Evolutionary conservation across 2,329 filamentous ascomycete genomes (phyloP), one percentile per base, ranked within the genome.

Genomic region (Phoma sp.): DNA sequence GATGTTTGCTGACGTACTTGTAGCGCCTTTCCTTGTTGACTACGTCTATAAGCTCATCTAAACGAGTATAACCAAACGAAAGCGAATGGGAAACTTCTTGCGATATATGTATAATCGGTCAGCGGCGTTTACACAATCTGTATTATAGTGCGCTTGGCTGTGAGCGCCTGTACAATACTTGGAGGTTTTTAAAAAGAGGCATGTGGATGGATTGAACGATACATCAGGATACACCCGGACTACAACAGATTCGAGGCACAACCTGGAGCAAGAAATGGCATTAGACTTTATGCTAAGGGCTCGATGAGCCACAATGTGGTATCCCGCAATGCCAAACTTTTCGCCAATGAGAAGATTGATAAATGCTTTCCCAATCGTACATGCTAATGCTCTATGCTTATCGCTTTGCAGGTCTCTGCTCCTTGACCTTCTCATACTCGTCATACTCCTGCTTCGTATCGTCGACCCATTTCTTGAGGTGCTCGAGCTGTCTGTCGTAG

Each of bases 401-500:
- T 59, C 65, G 62, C 62, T 64, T 69, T 10, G 63, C 57, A 7
- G 67, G 60, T 45, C 61, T 61, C 23, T 64, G 51, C 26, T 67
- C 66, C 60, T 68, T 67, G 9, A 65, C 51, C 29, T 64, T 64
- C 57, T 86, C 78, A 73, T 83, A 84, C 57, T 83, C 82, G 25
- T 80, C 78, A 53, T 83, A 86, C 57, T 88, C 85, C 62, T 82
- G 81, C 68, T 81, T 81, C 48, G 87, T 80, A 21, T 83, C 78
- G 37, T 78, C 80, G 53, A 88, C 68, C 75, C 87, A 85, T 68
- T 87, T 88, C 75, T 87, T 89, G 59, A 96, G 79, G 71, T 93
- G 88, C 60, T 81, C 75, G 28, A 95, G 80, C 77, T 93, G 90
- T 72, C 87, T 90, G 72, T 93, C 88, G 73, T 93, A 93, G 69